Base-by-base conservation (phyloP, 2,329 filamentous ascomycete species). In the Pseudogymnoascus verrucosus region DNA sequence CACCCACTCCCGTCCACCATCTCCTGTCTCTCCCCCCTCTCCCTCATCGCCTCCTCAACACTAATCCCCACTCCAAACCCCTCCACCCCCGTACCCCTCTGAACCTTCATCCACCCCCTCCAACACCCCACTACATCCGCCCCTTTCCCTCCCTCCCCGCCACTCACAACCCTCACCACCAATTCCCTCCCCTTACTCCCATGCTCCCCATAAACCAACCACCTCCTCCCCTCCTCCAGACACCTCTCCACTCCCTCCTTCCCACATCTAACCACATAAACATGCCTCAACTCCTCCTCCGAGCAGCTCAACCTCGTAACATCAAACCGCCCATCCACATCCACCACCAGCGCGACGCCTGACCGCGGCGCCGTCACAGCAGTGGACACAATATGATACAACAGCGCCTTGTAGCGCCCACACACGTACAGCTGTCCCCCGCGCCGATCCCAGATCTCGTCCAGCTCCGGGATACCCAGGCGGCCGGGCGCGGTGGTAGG, bases 321-420 rank as follows among this genome's bases (percentile, higher is more conserved):
- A 64, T 86, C 83, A 66, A 88, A 88, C 7, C 78, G 77, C 7
- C 76, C 75, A 54, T 84, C 82, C 1, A 80, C 71, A 68, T 88
- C 85, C 59, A 88, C 69, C 5, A 88, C 68, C 0, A 82, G 74
- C 6, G 88, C 70, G 4, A 71, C 71, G 2, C 67, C 65, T 34
- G 69, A 67, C 61, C 79, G 74, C 8, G 82, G 81, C 4, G 77
- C 66, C 0, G 77, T 73, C n/a, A 86, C 74, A 39, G 86, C 76
- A 1, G 76, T 76, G 3, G 81, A 80, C 23, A 84, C 71, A 3
- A 88, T 73, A 62, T 79, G 76, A 74, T 87, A 85, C 37, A 87
- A 69, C 7, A 88, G 75, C 0, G 83, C 80, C 11, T 84, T 75
- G 64, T 80, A 74, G 10, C 82, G 80, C 1, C 84, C 84, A 14